phyloP scores from a whole-genome alignment of 352 stramenopile species.

The Phytophthora meadii region DNA sequence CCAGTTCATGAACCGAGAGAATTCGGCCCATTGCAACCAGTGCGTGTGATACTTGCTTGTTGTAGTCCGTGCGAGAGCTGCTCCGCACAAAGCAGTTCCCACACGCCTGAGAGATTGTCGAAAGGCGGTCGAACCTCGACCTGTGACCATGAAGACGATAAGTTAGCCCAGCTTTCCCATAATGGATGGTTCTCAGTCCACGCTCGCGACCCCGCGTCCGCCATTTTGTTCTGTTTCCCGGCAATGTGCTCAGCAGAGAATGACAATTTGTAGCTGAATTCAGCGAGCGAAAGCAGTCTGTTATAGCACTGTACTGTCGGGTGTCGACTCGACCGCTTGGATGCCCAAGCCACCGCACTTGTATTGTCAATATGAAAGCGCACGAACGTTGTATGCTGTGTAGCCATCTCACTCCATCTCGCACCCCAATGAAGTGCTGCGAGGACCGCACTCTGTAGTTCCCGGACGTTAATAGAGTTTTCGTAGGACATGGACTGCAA shows the following conservation, averaged over 20 bases:
- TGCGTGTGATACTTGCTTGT: slow-evolving; percentile 13
- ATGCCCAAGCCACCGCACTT: slow-evolving; percentile 1
- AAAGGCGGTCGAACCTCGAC: slow-evolving; percentile 8
- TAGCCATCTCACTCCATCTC: neutral
- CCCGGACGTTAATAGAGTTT: slow-evolving; percentile 28
- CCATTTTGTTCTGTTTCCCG: slow-evolving; percentile 18
- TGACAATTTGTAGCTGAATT: slow-evolving; percentile 18
- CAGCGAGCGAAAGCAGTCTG: slow-evolving; percentile 18
- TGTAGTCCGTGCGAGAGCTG: slow-evolving; percentile 17
- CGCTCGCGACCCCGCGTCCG: slow-evolving; percentile 15
- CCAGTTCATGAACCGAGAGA: slow-evolving; percentile 16
- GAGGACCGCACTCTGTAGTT: slow-evolving; percentile 20
- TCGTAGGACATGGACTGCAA: neutral
- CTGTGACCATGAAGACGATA: slow-evolving; percentile 20
- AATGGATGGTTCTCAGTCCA: slow-evolving; percentile 9
- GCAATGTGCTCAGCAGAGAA: slow-evolving; percentile 33
- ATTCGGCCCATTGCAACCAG: slow-evolving; percentile 23
- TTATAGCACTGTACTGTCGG: slow-evolving; percentile 13
- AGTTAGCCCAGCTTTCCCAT: slow-evolving; percentile 2
- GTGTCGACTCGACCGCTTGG: neutral
- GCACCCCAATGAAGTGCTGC: slow-evolving; percentile 19
- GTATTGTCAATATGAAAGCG: slow-evolving; percentile 31
- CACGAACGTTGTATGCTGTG: neutral
- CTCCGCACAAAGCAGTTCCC: slow-evolving; percentile 13
- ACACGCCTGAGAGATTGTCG: slow-evolving; percentile 30